A percentile compares a stretch with the other conserved stretches of the same genome.
phyloP scores from a whole-genome alignment of 768 basidiomycete genomes.

The Boletus rubescentipes region DNA sequence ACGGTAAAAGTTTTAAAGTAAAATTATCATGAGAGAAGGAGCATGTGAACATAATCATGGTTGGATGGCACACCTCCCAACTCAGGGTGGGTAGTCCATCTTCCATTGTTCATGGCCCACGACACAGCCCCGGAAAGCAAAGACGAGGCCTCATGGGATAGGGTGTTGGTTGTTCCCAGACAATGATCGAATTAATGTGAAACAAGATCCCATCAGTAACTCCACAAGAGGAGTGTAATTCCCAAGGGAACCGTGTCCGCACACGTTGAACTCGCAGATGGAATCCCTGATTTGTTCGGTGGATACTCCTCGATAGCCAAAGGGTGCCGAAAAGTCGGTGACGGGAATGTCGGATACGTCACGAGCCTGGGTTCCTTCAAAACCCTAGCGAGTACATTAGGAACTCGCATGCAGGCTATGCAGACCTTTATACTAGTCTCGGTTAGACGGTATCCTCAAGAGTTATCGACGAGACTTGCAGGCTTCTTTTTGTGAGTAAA shows the following conservation, averaged over 20 bases:
- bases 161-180: constrained; percentile 4
- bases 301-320: not conserved
- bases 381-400: not conserved
- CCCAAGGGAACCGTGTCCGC: not conserved
- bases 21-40: constrained; percentile 6
- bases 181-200: not conserved
- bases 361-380: not conserved
- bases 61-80: not conserved
- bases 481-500: not conserved
- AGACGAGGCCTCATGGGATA: not conserved
- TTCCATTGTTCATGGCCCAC: not conserved
- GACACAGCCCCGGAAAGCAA: not conserved
- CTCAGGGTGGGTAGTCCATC: not conserved
- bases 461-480: not conserved
- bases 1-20: no score
- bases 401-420: not conserved
- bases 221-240: not conserved
- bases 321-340: not conserved
- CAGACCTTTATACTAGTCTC: not conserved
- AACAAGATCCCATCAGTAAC: not conserved
- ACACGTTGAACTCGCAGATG: not conserved
- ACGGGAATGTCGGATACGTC: not conserved
- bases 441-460: not conserved
- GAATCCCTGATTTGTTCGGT: not conserved
- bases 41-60: constrained; percentile 1